Percentiles rank a stretch among this genome's conserved stretches.
Conservation (phyloP, 2,329 filamentous ascomycete genomes). For the Monilinia laxa region DNA sequence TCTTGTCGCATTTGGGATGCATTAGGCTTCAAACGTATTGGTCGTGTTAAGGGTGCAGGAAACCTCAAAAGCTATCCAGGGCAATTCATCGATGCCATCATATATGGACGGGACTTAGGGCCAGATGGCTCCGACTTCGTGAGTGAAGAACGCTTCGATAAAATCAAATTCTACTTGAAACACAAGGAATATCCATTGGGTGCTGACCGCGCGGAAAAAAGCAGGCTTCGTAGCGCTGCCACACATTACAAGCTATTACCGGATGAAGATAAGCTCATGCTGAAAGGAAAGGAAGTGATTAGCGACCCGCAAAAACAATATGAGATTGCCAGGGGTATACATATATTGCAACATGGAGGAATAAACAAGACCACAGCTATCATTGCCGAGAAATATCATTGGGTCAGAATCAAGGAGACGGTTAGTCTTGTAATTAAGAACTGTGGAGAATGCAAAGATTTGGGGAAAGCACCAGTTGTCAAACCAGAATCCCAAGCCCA, state of each 20-base stretch:
- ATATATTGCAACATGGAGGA: slow-evolving; percentile 76
- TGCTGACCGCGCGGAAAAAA: slow-evolving; percentile 93
- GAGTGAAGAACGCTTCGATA: slow-evolving; percentile 96
- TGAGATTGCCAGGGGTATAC: slow-evolving; percentile 77
- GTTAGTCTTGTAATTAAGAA: slow-evolving; percentile 93
- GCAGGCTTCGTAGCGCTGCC: slow-evolving; percentile 84
- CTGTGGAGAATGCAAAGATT: slow-evolving; percentile 85
- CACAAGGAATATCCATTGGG: slow-evolving; percentile 90
- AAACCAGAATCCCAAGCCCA: slow-evolving; percentile 29
- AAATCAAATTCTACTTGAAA: slow-evolving; percentile 96
- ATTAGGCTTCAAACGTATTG: slow-evolving; percentile 71
- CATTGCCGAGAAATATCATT: slow-evolving; percentile 93
- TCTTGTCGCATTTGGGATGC: slow-evolving; percentile 73
- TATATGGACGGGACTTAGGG: slow-evolving; percentile 58
- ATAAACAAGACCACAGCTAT: slow-evolving; percentile 98
- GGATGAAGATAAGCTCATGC: slow-evolving; percentile 73
- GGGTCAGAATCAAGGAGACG: slow-evolving; percentile 97
- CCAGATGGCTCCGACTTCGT: slow-evolving; percentile 76
- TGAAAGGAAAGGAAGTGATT: slow-evolving; percentile 97
- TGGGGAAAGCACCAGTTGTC: slow-evolving; percentile 55
- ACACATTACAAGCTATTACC: slow-evolving; percentile 85
- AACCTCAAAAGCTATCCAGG: slow-evolving; percentile 52
- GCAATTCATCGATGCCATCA: slow-evolving; percentile 57
- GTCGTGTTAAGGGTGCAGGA: slow-evolving; percentile 58
- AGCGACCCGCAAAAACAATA: slow-evolving; percentile 87